Evolutionary conservation across 2,329 filamentous ascomycete species (phyloP), one percentile per base, ranked within the genome.

Genomic region (Dactylonectria estremocensis): DNA sequence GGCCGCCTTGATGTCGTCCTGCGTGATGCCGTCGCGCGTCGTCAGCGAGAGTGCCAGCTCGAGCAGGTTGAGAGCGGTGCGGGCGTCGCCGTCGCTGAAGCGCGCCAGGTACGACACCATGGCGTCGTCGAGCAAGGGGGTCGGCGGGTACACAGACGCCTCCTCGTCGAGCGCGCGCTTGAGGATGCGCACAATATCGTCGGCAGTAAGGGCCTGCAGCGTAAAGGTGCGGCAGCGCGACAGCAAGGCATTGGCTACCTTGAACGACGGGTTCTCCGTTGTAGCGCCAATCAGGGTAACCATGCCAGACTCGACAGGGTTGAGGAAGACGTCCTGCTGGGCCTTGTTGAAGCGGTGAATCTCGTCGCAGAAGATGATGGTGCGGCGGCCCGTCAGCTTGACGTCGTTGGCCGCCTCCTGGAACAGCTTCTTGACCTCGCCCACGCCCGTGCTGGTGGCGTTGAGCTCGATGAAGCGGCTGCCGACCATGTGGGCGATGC

Each of bases 321-420:
- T 94, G 2, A 99, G 85, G 74, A 98, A 98, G 1, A 98, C 93
- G 80, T 98, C 96, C 78, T 99, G 96, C 79, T 98, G 96, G 0
- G 91, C 88, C 82, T 97, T 98, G 73, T 89, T 93, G 84, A 97
- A 97, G 31, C 95, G 87, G 81, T 97, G 95, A 54, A 98, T 96
- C 84, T 98, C 96, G 82, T 99, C 96, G 83, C 95, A 98, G 80
- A 99, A 99, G 70, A 99, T 90, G 70, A 99, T 97, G 0, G 96
- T 98, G 82, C 93, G 95, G 68, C 95, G 88, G 1, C 95, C 95
- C 0, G 94, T 97, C 58, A 98, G 84, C 1, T 86, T 84, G 53
- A 95, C 83, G 79, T 98, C 96, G 76, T 91, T 93, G 67, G 89
- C 90, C 0, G 96, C 95, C 72, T 98, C 95, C 22, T 86, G 84